These are phyloP conservation scores for Coprinopsis strossmayeri DNA, from an alignment of 768 basidiomycete genomes.

Conservation along the genomic window DNA sequence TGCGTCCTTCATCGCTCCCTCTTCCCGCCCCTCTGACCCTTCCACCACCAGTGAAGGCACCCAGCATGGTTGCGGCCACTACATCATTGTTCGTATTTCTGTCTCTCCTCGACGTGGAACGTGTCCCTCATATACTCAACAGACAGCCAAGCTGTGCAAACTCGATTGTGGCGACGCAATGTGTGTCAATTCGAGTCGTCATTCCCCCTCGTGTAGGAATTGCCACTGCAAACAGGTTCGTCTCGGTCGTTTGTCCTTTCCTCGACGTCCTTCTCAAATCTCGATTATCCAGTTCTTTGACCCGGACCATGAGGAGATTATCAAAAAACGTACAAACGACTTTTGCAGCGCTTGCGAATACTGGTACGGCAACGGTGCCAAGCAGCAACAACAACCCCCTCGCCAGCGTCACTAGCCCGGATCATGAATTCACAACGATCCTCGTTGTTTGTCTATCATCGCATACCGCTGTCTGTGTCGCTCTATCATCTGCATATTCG, in stretches of 20 bases:
- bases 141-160: slow-evolving; percentile 47
- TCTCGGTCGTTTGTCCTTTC: slow-evolving; percentile 12
- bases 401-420: slow-evolving; percentile 2
- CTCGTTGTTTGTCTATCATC: slow-evolving; percentile 2
- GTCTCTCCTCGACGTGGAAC: slow-evolving; percentile 9
- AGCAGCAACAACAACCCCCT: slow-evolving; percentile 19
- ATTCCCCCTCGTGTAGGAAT: slow-evolving; percentile 28
- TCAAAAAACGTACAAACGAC: slow-evolving; percentile 42
- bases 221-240: slow-evolving; percentile 42
- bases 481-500: slow-evolving; percentile 1
- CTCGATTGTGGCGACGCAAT: slow-evolving; percentile 47
- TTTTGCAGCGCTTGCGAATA: slow-evolving; percentile 56
- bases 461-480: neutral
- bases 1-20: slow-evolving; percentile 22
- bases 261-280: slow-evolving; percentile 4
- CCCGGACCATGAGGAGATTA: slow-evolving; percentile 60
- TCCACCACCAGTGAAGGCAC: slow-evolving; percentile 55
- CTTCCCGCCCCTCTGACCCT: slow-evolving; percentile 14
- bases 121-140: slow-evolving; percentile 12
- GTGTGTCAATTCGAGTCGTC: slow-evolving; percentile 30
- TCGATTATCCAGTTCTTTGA: slow-evolving; percentile 50
- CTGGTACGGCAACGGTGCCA: slow-evolving; percentile 44
- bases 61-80: slow-evolving; percentile 77
- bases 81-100: slow-evolving; percentile 47
- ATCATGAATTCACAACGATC: slow-evolving; percentile 10